Evolutionary conservation across 805 yeast genomes (phyloP).

Genomic region (Wickerhamiella bombiphila): DNA sequence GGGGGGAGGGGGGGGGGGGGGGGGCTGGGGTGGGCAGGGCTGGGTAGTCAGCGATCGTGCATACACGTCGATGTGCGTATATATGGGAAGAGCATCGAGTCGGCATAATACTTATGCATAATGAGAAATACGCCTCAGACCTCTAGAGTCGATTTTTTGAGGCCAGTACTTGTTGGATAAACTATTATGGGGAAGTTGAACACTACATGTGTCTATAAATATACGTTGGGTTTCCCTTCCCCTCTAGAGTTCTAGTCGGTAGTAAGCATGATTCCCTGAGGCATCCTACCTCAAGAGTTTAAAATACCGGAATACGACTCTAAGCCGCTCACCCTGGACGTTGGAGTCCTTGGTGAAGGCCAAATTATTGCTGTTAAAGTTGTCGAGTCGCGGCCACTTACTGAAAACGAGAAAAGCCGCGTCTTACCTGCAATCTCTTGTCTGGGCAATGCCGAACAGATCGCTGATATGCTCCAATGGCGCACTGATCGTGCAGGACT

Average conservation of each 20-base stretch:
- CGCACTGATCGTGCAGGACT: background rate
- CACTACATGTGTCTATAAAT: no score
- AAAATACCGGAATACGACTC: background rate
- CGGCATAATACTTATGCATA: no score
- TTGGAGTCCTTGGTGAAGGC: background rate
- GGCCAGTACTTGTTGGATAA: no score
- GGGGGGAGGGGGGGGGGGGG: no score
- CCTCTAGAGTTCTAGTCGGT: no score
- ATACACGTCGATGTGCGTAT: no score
- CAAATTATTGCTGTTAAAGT: background rate
- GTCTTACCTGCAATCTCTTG: background rate
- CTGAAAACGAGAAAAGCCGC: background rate
- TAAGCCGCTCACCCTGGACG: constrained; percentile 2
- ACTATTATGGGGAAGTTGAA: background rate
- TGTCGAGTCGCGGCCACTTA: background rate
- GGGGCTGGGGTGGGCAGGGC: no score
- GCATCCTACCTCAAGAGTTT: background rate
- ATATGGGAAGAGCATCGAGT: no score
- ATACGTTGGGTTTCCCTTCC: no score
- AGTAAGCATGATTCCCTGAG: background rate
- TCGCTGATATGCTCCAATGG: background rate
- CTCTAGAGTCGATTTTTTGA: background rate
- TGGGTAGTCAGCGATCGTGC: no score
- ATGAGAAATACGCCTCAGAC: background rate
- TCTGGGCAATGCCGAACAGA: background rate